Base-by-base conservation (phyloP, 257 asterid genomes). In the Primulina tabacum region DNA sequence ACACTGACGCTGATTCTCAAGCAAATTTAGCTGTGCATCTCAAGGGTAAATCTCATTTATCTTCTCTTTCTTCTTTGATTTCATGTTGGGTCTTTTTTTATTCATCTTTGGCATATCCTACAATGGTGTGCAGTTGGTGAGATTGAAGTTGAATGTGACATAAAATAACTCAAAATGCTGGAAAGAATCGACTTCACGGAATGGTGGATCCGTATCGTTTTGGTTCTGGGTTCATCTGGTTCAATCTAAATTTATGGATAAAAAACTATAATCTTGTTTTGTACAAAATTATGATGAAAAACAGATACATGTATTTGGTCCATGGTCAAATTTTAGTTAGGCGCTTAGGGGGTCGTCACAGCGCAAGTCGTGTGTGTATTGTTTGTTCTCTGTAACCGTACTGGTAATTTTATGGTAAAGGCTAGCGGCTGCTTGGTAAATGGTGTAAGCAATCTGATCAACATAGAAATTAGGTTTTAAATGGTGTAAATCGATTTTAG, bases 71-170 rank as follows among this genome's bases (percentile, higher is more conserved):
- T 47, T 14, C 20, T 50, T 50, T 50, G 9, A 8, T 33, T 53
- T 29, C 30, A 28, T 52, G 10, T 30, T 32, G 29, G 21, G 73
- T 33, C 34, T 65, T 16, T 26, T 69, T 58, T 16, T 33, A 38
- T 76, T 71, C 72, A 26, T 59, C 40, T 50, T 34, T 65, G 10
- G 56, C 11, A 67, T 40, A 40, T 32, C 63, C 62, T 20, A 64
- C 63, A 28, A 61, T 64, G 60, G 6, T 67, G 60, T 78, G 90
- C 96, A 92, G 98, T 56, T 33, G 98, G 98, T 8, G 95, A 87
- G 61, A 55, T 90, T 65, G 82, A 90, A 81, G 96, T 84, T 73
- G 97, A 88, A 75, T 78, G 85, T 43, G 95, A 84, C 64, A 57
- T 73, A 75, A 84, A 89, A 74, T 77, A 78, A 74, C 28, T 69